These are phyloP conservation scores for Xylaria curta DNA, from an alignment of 495 filamentous ascomycete genomes.

Conservation along the genomic window DNA sequence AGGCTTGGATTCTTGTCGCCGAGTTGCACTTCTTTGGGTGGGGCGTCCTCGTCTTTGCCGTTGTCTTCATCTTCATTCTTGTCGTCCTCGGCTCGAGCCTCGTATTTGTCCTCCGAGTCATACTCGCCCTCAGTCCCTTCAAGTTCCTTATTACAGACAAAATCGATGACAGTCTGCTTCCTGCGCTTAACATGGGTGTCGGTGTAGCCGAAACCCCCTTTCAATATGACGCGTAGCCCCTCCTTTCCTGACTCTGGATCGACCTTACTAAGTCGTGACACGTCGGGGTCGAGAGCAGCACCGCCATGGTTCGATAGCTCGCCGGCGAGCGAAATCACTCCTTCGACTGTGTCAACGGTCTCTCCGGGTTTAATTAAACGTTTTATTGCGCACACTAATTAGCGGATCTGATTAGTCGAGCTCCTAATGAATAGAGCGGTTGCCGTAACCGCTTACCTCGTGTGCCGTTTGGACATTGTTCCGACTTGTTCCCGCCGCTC, in stretches of 20 bases:
- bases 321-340: slow-evolving; percentile 77
- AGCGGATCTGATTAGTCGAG: slow-evolving; percentile 11
- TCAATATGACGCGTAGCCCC: slow-evolving; percentile 73
- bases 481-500: slow-evolving; percentile 50
- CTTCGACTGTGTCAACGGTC: slow-evolving; percentile 43
- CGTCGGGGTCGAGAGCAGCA: slow-evolving; percentile 62
- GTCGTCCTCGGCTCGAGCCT: slow-evolving; percentile 20
- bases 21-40: slow-evolving; percentile 52
- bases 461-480: slow-evolving; percentile 68
- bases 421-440: background rate
- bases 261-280: slow-evolving; percentile 66
- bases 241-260: slow-evolving; percentile 65
- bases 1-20: slow-evolving; percentile 63
- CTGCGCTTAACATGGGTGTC: slow-evolving; percentile 50
- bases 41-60: slow-evolving; percentile 40
- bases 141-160: slow-evolving; percentile 73
- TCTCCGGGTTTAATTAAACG: slow-evolving; percentile 48
- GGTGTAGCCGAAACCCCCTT: slow-evolving; percentile 67
- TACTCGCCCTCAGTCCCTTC: slow-evolving; percentile 73
- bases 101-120: slow-evolving; percentile 53
- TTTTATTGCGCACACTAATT: slow-evolving; percentile 79
- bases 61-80: slow-evolving; percentile 32
- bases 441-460: slow-evolving; percentile 55
- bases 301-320: slow-evolving; percentile 62
- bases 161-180: slow-evolving; percentile 80